Conservation (phyloP, 768 basidiomycete genomes). For the Tulasnella sp. region DNA sequence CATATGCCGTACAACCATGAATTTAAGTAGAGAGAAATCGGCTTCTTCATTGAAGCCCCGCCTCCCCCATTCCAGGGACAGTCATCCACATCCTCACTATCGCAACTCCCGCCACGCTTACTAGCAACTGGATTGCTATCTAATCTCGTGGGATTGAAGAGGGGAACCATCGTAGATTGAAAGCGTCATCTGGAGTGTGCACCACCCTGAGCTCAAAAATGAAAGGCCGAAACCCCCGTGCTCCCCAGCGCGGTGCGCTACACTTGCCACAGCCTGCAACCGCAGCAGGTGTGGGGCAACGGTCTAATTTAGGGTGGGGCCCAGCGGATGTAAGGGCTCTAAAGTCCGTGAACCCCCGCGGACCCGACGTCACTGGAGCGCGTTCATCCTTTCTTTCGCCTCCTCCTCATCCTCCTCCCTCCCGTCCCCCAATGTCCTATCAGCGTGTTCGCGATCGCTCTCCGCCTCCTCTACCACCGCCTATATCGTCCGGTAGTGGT, state of each 20-base stretch:
- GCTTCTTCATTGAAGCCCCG: background rate
- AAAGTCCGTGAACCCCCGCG: background rate
- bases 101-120: background rate
- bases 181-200: background rate
- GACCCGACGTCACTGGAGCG: constrained; percentile 9
- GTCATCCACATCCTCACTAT: background rate
- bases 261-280: background rate
- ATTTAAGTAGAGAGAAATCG: background rate
- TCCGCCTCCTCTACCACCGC: background rate
- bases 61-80: background rate
- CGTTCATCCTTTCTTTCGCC: constrained; percentile 1
- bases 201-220: background rate
- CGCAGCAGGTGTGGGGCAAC: background rate
- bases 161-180: background rate
- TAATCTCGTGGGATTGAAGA: background rate
- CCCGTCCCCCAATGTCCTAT: background rate
- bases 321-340: background rate
- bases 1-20: background rate
- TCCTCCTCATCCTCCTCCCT: background rate
- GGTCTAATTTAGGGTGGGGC: background rate
- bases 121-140: background rate
- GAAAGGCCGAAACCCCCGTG: background rate
- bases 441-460: background rate
- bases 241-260: background rate
- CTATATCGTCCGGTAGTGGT: background rate